Evolutionary conservation across 148 eudicot species (phyloP), one percentile per base, ranked within the genome.

Genomic region (Fallopia convolvulus): DNA sequence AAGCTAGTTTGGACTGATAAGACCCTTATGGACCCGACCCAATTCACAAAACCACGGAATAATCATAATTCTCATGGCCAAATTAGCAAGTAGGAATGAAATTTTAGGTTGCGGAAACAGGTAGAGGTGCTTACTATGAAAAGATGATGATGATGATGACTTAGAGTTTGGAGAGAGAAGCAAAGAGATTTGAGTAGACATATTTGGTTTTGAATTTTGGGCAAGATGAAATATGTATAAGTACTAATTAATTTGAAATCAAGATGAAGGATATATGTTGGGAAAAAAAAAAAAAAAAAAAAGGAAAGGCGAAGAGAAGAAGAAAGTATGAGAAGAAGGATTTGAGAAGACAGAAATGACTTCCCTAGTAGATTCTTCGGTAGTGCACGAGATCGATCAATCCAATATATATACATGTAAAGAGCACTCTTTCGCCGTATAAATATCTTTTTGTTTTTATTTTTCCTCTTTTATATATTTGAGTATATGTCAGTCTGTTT

Each of bases 311-410:
- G 46, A 33, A 36, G 72, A 33, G 72, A 1, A 32, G 72, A n/a
- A 32, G 71, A 65, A 40, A 33, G 70, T 63, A 63, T 11, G 39
- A 10, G 30, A 21, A 58, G 33, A 10, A 60, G 39, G 17, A 30
- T 26, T 63, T n/a, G 72, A 23, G 72, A n/a, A 68, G 72, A 36
- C 72, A 68, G 72, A 68, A 33, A 68, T 68, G 72, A 68, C 21
- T 36, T 36, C 61, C 26, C 8, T 68, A 58, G 65, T 21, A 58
- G 65, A 58, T 58, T 58, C 65, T 58, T 58, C 11, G 58, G 21
- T 20, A 58, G 30, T 52, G 58, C 21, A 58, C 21, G 17, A 68
- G 72, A 68, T 14, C 44, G 6, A 65, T 4, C 40, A 65, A 14
- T 32, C 1, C 18, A 32, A 30, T 26, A 65, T 65, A 30, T 65